phyloP scores from a whole-genome alignment of 176 grass and related monocot genomes.

The Ampelocalamus luodianensis region DNA sequence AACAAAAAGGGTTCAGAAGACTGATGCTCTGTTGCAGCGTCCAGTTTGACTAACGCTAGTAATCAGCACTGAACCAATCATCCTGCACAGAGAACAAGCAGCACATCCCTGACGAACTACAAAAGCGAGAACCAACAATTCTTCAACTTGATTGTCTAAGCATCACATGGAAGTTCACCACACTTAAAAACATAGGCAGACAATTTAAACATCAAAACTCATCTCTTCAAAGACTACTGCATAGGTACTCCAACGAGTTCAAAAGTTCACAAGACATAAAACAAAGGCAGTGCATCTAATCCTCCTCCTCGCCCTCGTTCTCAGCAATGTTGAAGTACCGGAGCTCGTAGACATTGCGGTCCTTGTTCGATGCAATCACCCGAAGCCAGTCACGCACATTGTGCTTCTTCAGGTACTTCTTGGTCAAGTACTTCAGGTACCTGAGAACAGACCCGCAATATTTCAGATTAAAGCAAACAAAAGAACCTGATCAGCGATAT shows the following conservation, averaged over 20 bases:
- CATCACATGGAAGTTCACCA: constrained; percentile 30
- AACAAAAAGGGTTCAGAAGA: no score
- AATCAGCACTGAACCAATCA: not conserved
- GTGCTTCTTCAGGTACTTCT: constrained; percentile 94
- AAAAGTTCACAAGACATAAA: constrained; percentile 26
- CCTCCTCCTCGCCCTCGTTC: constrained; percentile 87
- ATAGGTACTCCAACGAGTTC: constrained; percentile 25
- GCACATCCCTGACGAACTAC: not conserved
- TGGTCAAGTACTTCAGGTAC: constrained; percentile 90
- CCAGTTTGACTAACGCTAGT: not conserved
- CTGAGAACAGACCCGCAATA: constrained; percentile 17
- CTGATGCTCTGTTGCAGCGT: not conserved
- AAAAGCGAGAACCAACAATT: not conserved
- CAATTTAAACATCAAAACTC: constrained; percentile 52
- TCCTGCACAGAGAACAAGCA: not conserved
- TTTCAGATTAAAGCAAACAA: not conserved
- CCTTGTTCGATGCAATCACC: constrained; percentile 75
- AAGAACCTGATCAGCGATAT: not conserved
- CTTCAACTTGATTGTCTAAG: constrained; percentile 49
- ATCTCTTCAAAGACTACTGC: constrained; percentile 26
- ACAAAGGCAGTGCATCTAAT: constrained; percentile 49
- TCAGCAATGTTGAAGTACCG: constrained; percentile 91
- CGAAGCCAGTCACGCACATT: constrained; percentile 90
- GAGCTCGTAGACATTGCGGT: constrained; percentile 71
- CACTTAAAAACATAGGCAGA: constrained; percentile 1